These are phyloP conservation scores for Candida caryicola DNA, from an alignment of 805 yeast genomes.

Conservation along the genomic window DNA sequence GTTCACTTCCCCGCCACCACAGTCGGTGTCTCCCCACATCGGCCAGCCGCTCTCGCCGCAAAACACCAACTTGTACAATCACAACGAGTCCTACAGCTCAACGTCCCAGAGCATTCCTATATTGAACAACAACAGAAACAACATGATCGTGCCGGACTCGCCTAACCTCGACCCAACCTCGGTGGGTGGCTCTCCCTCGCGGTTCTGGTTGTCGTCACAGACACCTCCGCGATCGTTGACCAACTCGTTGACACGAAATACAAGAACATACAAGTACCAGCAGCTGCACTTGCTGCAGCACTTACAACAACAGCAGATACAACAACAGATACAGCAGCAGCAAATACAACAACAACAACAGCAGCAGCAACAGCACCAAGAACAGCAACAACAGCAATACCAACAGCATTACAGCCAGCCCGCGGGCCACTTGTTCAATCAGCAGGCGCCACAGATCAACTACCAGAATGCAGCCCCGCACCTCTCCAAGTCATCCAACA, in stretches of 20 bases:
- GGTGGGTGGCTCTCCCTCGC: constrained; percentile 53
- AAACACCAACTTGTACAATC: neutral
- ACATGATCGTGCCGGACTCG: constrained; percentile 42
- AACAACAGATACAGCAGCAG: constrained; percentile 18
- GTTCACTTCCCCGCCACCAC: constrained; percentile 30
- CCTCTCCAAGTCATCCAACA: constrained; percentile 6
- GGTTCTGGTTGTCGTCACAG: constrained; percentile 50
- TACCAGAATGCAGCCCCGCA: constrained; percentile 18
- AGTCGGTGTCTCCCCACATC: constrained; percentile 2
- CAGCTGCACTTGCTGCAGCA: constrained; percentile 14
- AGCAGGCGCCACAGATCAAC: constrained; percentile 10
- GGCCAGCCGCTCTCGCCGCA: constrained; percentile 3
- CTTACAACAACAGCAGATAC: constrained; percentile 11
- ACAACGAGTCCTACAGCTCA: constrained; percentile 11
- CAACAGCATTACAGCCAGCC: constrained; percentile 19
- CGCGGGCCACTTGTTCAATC: constrained; percentile 3
- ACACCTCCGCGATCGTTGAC: constrained; percentile 47
- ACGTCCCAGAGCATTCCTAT: constrained; percentile 31
- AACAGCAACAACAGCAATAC: constrained; percentile 10
- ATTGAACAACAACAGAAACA: constrained; percentile 7
- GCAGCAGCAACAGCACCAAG: constrained; percentile 8
- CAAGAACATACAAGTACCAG: constrained; percentile 15
- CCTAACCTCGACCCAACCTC: constrained; percentile 53
- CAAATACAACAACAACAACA: constrained; percentile 5
- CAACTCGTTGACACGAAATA: constrained; percentile 19